Evolutionary conservation across 352 stramenopile genomes (phyloP).

Genomic region (Pythium apleroticum): DNA sequence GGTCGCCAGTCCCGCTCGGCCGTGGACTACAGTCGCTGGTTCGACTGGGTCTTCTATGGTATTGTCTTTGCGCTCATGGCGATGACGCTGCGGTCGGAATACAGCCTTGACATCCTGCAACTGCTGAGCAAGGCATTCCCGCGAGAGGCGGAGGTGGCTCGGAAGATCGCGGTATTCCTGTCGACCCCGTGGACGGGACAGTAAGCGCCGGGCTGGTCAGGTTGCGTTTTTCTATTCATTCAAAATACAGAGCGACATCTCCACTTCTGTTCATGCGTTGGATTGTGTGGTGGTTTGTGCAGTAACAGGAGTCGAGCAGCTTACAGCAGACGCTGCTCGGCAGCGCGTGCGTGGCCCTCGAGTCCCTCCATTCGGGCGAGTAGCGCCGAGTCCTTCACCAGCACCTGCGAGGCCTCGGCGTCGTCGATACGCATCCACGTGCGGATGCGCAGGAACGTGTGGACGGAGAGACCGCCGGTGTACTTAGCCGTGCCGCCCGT

Average conservation of each 20-base stretch:
- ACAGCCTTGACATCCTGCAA: conserved; percentile 50
- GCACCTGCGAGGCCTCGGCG: conserved; percentile 64
- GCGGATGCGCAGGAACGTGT: conserved; percentile 97
- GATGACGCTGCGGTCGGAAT: conserved; percentile 51
- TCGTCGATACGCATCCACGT: conserved; percentile 99
- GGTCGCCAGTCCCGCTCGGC: conserved; percentile 14
- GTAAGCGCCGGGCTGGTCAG: background rate
- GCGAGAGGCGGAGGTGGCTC: conserved; percentile 43
- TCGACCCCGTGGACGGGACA: background rate
- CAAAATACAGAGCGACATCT: background rate
- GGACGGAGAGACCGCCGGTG: conserved; percentile 97
- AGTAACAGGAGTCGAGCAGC: background rate
- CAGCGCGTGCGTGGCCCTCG: conserved; percentile 77
- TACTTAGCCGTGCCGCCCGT: conserved; percentile 97
- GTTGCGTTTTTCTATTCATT: background rate
- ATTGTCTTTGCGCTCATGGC: conserved; percentile 39
- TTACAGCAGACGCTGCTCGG: conserved; percentile 79
- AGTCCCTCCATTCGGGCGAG: conserved; percentile 92
- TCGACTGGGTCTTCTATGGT: conserved; percentile 47
- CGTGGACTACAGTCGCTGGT: conserved; percentile 36
- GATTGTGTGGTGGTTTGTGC: background rate
- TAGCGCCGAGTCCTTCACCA: conserved; percentile 93
- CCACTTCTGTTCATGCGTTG: conserved; percentile 12
- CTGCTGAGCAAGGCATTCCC: conserved; percentile 45
- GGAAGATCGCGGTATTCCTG: conserved; percentile 29